phyloP scores from a whole-genome alignment of 2,329 filamentous ascomycete species.

The Metarhizium humberi region DNA sequence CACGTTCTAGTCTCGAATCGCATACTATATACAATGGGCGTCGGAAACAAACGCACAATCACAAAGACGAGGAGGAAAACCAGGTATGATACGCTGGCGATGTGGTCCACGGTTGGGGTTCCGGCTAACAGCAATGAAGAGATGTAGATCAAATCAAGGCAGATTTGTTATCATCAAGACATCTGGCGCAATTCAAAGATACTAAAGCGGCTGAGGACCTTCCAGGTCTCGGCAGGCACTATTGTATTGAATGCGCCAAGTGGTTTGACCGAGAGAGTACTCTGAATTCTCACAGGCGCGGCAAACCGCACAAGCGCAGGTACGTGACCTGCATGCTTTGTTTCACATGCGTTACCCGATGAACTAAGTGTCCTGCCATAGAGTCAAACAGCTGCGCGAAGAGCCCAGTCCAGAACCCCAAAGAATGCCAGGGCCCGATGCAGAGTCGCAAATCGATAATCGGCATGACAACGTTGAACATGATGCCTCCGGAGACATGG shows the following conservation, averaged over 20 bases:
- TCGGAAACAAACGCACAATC: constrained; percentile 55
- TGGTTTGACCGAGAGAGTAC: constrained; percentile 87
- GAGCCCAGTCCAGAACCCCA: constrained; percentile 83
- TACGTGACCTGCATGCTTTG: constrained; percentile 3
- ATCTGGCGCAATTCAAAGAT: constrained; percentile 70
- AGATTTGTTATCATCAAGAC: constrained; percentile 69
- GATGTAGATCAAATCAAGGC: constrained; percentile 88
- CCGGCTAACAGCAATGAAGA: constrained; percentile 35
- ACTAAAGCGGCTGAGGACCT: constrained; percentile 78
- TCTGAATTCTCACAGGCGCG: constrained; percentile 65
- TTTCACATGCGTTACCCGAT: too few species aligned
- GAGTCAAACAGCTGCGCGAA: constrained; percentile 72
- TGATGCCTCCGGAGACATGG: constrained; percentile 17
- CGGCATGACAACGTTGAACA: background rate
- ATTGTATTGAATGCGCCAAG: constrained; percentile 90
- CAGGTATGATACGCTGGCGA: constrained; percentile 38
- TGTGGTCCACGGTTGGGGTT: background rate
- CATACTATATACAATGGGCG: constrained; percentile 45
- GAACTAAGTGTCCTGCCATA: constrained; percentile 23
- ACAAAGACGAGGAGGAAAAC: constrained; percentile 67
- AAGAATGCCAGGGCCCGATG: constrained; percentile 73
- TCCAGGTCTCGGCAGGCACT: constrained; percentile 74
- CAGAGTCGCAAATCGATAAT: constrained; percentile 65
- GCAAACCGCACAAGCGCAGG: constrained; percentile 92
- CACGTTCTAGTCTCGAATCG: background rate